Base-by-base conservation (phyloP, 805 yeast species). In the Metschnikowia picachoensis region DNA sequence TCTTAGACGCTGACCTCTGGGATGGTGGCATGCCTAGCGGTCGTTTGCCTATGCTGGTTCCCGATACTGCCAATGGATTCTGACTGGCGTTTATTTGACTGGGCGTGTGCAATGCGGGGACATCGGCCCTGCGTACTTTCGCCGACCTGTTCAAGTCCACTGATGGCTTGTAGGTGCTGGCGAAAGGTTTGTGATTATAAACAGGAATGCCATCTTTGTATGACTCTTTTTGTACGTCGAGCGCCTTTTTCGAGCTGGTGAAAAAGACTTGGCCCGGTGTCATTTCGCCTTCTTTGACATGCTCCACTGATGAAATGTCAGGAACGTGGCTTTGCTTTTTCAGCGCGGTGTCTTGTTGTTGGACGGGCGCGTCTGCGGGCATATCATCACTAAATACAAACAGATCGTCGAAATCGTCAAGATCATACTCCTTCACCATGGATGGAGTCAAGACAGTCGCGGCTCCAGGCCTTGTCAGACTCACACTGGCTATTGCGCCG, bases 71-170 rank as follows among this genome's bases (percentile, higher is more conserved):
- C 9, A 32, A 30, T 0, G 51, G 50, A 29, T 3, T 44, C 16
- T 43, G 50, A 35, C 40, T 32, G 15, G 48, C 29, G 37, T 43
- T 48, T 17, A 49, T 43, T 36, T 53, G 54, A 33, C 51, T 47
- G 11, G 53, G 46, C 6, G 52, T 35, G 16, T 35, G 35, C 4
- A 46, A 41, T 3, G 39, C 29, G 41, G 76, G 76, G 1, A 52
- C 20, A 34, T 58, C 54, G 15, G 60, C 41, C 29, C 82, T 66
- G 47, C 77, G 78, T 2, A 85, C 69, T 2, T 86, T 90, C 3
- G 80, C 77, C 0, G 91, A 85, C 47, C 77, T 81, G 1, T 76
- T 72, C 38, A 84, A 92, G 60, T 86, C 90, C 12, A 84, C 69
- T 0, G 85, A 82, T 15, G 73, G 61, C 37, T 69, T 58, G 44